Base-by-base conservation (phyloP, 1,284 basidiomycete genomes). In the Austroboletus olivaceoglutinosus region DNA sequence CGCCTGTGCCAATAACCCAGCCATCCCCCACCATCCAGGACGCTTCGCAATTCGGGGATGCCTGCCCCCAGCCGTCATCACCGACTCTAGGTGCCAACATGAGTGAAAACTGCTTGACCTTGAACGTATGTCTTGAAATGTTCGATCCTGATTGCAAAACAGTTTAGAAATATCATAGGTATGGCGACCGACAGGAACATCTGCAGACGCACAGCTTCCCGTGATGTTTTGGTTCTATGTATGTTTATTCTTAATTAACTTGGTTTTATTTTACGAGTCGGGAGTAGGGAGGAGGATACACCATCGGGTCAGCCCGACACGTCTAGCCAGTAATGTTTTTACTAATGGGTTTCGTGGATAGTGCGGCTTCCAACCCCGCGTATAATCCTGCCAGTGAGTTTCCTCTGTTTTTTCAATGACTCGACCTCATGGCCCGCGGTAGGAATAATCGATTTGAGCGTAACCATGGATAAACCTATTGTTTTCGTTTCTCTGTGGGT, bases 21-120 rank as follows among this genome's bases (percentile, higher is more conserved):
- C 57, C 70, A 5, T 64, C 58, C 6, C 43, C 30, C 6, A 65
- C 54, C 0, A 52, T 80, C 4, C 66, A 73, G 39, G 63, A 77
- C 56, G 81, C 82, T 2, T 73, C 74, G 5, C 56, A 54, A 5
- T 85, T 83, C 52, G 81, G 82, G 3, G 73, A 80, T 53, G 79
- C 78, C 0, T 85, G 82, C 60, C 78, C 80, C 15, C 83, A 85
- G 54, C 71, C 69, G 9, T 64, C 72, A 2, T 61, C 58, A 16
- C 19, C 58, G n/a, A 58, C 47, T 36, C 61, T 81, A 0, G 78
- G 78, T 15, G 81, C 78, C 10, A 70, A 74, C 2, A 68, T 77
- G 12, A 69, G 68, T 6, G 83, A 85, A 61, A 77, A 83, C 52
- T 85, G 82, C 53, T 61, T 85, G 25, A 60, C 16, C 10, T 44